Percentiles rank a stretch among this genome's conserved stretches.
phyloP scores from a whole-genome alignment of 1,284 basidiomycete genomes.

The Apiotrichum akiyoshidainum region DNA sequence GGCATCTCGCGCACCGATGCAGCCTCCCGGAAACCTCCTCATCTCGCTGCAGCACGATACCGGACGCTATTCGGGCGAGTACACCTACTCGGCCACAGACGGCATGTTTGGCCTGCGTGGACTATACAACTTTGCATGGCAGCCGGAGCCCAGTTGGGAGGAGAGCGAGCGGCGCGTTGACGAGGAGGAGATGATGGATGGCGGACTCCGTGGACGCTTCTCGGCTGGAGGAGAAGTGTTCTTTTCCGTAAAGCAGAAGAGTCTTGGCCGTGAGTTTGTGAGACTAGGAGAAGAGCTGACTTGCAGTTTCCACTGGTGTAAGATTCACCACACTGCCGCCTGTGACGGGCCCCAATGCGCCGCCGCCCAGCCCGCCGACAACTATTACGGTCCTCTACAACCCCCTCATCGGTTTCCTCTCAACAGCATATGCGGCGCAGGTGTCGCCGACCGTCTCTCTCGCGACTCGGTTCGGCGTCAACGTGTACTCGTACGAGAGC shows the following conservation, averaged over 20 bases:
- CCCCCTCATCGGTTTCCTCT: conserved; percentile 92
- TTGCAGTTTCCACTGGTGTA: conserved; percentile 81
- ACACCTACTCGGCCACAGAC: conserved; percentile 90
- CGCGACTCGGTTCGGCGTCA: conserved; percentile 91
- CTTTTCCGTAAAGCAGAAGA: conserved; percentile 86
- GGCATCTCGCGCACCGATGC: conserved; percentile 18
- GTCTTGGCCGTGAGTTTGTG: conserved; percentile 73
- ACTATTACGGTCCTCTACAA: conserved; percentile 93
- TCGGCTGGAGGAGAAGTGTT: conserved; percentile 93
- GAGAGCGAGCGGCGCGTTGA: conserved; percentile 62
- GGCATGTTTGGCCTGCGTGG: conserved; percentile 85
- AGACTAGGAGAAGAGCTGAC: not conserved
- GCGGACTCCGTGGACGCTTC: conserved; percentile 81
- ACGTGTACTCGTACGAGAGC: conserved; percentile 93
- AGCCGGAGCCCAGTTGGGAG: conserved; percentile 28
- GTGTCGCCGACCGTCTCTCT: conserved; percentile 82
- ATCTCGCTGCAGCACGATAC: conserved; percentile 86
- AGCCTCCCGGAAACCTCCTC: conserved; percentile 68
- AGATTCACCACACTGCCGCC: conserved; percentile 65
- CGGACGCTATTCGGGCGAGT: conserved; percentile 89
- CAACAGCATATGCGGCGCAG: conserved; percentile 83
- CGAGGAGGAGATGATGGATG: conserved; percentile 84
- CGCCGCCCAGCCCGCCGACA: conserved; percentile 68
- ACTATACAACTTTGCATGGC: conserved; percentile 84
- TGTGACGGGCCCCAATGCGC: conserved; percentile 50